phyloP scores from a whole-genome alignment of 192 early-diverging fungal species.

The Helicostylum pulchrum region DNA sequence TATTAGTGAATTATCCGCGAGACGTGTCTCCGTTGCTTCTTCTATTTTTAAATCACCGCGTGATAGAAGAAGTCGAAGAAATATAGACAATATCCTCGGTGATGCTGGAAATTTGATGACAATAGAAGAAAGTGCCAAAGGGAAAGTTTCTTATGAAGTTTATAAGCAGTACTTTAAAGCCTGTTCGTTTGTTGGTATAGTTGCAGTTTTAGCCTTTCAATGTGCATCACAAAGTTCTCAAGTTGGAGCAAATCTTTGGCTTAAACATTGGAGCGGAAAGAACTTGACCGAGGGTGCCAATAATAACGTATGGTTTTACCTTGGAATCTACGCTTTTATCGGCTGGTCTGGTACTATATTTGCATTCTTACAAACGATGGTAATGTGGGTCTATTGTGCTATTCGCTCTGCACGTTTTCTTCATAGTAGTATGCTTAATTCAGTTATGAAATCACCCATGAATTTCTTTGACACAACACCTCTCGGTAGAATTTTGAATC shows the following conservation, averaged over 20 bases:
- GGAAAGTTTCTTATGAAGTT: constrained; percentile 73
- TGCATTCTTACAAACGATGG: constrained; percentile 63
- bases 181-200: constrained; percentile 58
- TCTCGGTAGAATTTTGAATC: constrained; percentile 81
- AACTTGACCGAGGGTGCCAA: constrained; percentile 42
- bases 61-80: constrained; percentile 27
- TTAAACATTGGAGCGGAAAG: constrained; percentile 71
- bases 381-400: constrained; percentile 76
- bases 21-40: constrained; percentile 54
- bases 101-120: constrained; percentile 55
- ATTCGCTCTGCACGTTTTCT: constrained; percentile 74
- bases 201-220: constrained; percentile 56
- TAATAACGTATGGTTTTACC: constrained; percentile 52
- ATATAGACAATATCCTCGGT: constrained; percentile 28
- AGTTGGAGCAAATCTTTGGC: constrained; percentile 62
- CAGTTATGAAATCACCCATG: constrained; percentile 66
- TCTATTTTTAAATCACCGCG: constrained; percentile 22
- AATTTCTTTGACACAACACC: constrained; percentile 80
- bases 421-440: constrained; percentile 76
- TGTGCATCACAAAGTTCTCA: constrained; percentile 54
- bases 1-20: constrained; percentile 42
- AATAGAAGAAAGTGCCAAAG: constrained; percentile 79
- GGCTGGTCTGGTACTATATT: constrained; percentile 67
- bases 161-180: constrained; percentile 80
- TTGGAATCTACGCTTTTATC: constrained; percentile 76